phyloP scores from a whole-genome alignment of 176 grass and related monocot genomes.

The Chloris gayana region DNA sequence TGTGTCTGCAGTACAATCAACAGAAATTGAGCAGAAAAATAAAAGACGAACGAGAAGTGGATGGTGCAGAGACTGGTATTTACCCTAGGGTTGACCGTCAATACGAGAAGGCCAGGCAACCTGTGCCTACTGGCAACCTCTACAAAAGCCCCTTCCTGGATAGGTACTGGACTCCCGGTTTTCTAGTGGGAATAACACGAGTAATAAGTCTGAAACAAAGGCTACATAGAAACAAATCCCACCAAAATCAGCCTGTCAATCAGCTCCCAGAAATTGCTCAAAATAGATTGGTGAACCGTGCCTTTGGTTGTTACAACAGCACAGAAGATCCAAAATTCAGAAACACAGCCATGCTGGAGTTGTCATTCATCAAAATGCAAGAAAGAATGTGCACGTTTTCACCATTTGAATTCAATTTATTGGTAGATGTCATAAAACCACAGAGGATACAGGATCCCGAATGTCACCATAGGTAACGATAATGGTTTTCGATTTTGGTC shows the following conservation, averaged over 20 bases:
- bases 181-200: background rate
- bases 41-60: too few species aligned
- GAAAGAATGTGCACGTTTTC: background rate
- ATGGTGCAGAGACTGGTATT: too few species aligned
- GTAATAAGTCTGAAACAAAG: too few species aligned
- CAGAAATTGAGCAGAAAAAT: too few species aligned
- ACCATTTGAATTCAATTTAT: conserved; percentile 38
- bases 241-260: background rate
- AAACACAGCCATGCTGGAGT: background rate
- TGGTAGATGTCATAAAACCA: conserved; percentile 41
- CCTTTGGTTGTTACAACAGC: background rate
- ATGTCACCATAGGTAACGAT: conserved; percentile 30
- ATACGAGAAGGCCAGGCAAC: too few species aligned
- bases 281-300: too few species aligned
- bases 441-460: conserved; percentile 42
- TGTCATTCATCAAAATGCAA: background rate
- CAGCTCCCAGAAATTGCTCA: background rate
- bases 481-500: conserved; percentile 26
- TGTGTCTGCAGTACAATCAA: too few species aligned
- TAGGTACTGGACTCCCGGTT: too few species aligned
- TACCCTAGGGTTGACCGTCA: too few species aligned
- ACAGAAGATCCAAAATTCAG: background rate
- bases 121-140: too few species aligned
- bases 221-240: too few species aligned
- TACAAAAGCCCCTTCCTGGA: too few species aligned